Evolutionary conservation across 352 stramenopile genomes (phyloP).

Genomic region (Globisporangium paddicum): DNA sequence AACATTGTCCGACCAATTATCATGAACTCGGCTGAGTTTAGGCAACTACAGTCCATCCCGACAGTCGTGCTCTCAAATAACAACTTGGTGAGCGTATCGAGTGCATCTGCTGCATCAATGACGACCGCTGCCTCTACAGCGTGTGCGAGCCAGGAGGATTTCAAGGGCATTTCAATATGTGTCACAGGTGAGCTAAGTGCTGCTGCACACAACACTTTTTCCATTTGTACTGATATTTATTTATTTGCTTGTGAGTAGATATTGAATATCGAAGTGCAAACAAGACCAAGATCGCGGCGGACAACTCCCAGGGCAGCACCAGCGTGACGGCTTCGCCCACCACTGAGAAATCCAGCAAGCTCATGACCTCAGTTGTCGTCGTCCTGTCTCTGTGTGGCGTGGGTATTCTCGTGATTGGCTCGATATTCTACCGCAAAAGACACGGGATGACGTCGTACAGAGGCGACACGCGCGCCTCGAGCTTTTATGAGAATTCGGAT

Average conservation of each 20-base stretch:
- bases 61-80: constrained; percentile 17
- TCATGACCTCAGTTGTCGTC: constrained; percentile 11
- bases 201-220: background rate
- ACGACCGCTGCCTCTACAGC: background rate
- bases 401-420: constrained; percentile 9
- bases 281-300: background rate
- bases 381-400: constrained; percentile 11
- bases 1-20: constrained; percentile 16
- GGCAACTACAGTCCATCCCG: constrained; percentile 13
- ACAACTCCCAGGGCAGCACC: background rate
- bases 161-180: constrained; percentile 17
- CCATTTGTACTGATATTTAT: background rate
- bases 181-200: constrained; percentile 12
- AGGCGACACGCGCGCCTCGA: constrained; percentile 12
- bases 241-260: background rate
- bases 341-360: constrained; percentile 8
- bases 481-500: constrained; percentile 17
- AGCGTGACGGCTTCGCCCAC: background rate
- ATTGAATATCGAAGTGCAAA: background rate
- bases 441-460: constrained; percentile 1
- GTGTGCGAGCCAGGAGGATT: constrained; percentile 1
- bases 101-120: background rate
- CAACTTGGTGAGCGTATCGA: background rate
- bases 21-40: constrained; percentile 13
- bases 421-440: constrained; percentile 7